Conservation (phyloP, 1,139 yeast species). For the Hemisphaericaspora lyxosophila region DNA sequence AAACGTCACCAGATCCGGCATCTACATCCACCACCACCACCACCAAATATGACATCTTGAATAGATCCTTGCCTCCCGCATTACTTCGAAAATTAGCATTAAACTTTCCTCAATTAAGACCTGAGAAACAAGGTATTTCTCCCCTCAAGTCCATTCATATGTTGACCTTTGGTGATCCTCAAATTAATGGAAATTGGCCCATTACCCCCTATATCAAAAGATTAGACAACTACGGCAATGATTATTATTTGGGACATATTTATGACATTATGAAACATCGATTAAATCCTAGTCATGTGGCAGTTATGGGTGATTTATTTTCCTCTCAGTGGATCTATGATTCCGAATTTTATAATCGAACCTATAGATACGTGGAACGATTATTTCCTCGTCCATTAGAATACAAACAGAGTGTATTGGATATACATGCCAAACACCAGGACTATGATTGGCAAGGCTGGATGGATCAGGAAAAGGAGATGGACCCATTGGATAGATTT, state of each 20-base stretch:
- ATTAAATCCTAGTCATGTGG: conserved; percentile 73
- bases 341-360: conserved; percentile 78
- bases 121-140: conserved; percentile 12
- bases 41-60: conserved; percentile 21
- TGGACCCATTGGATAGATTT: conserved; percentile 44
- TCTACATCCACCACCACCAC: too few relatives aligned
- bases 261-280: conserved; percentile 62
- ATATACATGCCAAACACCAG: conserved; percentile 46
- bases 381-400: conserved; percentile 56
- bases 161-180: conserved; percentile 93
- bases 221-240: conserved; percentile 85
- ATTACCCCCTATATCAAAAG: conserved; percentile 70
- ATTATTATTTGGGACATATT: conserved; percentile 81
- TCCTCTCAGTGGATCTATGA: conserved; percentile 97
- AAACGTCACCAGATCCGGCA: conserved; percentile 5
- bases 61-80: conserved; percentile 21
- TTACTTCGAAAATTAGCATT: conserved; percentile 25
- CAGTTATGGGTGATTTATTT: conserved; percentile 88
- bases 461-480: conserved; percentile 37
- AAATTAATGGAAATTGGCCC: conserved; percentile 83
- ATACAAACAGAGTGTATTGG: conserved; percentile 49
- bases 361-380: conserved; percentile 66
- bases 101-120: conserved; percentile 31
- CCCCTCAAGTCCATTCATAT: conserved; percentile 53
- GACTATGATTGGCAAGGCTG: conserved; percentile 55